Conservation (phyloP, 352 stramenopile species). For the Pythium phragmiticola region DNA sequence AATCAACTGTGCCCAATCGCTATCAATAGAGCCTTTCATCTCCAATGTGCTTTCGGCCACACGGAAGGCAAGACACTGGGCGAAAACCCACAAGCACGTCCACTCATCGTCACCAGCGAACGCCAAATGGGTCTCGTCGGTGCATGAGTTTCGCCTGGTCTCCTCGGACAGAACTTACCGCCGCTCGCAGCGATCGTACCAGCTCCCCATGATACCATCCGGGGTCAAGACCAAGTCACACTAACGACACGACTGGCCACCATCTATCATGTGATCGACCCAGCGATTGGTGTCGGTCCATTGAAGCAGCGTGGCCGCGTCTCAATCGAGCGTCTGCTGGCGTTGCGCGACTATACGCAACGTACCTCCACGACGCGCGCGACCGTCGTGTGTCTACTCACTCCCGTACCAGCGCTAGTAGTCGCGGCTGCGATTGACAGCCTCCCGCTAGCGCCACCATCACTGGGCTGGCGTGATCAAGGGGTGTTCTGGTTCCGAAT, state of each 20-base stretch:
- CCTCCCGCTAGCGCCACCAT: background rate
- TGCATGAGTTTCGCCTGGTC: background rate
- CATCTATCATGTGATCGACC: background rate
- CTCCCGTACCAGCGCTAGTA: background rate
- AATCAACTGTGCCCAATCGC: background rate
- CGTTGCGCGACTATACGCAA: constrained; percentile 14
- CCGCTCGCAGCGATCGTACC: background rate
- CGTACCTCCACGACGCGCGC: background rate
- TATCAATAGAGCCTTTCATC: background rate
- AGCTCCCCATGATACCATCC: too few relatives aligned
- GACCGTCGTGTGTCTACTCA: background rate
- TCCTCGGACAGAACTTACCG: background rate
- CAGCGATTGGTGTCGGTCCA: background rate
- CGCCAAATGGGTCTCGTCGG: background rate
- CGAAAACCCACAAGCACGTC: too few relatives aligned
- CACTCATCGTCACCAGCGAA: too few relatives aligned
- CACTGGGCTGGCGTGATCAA: background rate
- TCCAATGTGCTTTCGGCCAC: background rate
- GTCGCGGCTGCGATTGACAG: background rate
- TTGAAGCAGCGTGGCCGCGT: background rate
- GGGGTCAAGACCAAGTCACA: background rate
- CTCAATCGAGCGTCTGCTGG: constrained; percentile 12
- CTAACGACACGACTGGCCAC: background rate
- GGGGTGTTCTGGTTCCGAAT: background rate
- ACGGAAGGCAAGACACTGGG: background rate